phyloP scores from a whole-genome alignment of 768 basidiomycete genomes.

The Mycena capillaripes region DNA sequence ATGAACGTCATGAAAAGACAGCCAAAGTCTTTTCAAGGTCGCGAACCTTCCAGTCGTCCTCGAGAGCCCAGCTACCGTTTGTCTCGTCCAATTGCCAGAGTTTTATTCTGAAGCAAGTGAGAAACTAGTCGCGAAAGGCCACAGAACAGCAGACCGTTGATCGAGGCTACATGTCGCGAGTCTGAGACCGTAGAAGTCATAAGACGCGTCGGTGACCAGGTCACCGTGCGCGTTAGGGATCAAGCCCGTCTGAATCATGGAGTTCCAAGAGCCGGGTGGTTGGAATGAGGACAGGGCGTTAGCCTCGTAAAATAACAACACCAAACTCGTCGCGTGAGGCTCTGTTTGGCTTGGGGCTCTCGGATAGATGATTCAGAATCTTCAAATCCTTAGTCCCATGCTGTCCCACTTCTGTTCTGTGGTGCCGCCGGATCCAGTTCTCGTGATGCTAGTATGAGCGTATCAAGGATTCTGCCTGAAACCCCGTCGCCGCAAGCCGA shows the following conservation, averaged over 20 bases:
- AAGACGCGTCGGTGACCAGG: conserved; percentile 87
- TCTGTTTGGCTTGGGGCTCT: too few relatives aligned
- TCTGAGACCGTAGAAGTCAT: conserved; percentile 90
- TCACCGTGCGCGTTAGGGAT: conserved; percentile 85
- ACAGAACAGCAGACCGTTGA: conserved; percentile 68
- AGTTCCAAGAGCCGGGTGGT: not conserved
- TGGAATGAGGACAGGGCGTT: not conserved
- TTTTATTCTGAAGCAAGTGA: conserved; percentile 73
- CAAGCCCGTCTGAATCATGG: conserved; percentile 85
- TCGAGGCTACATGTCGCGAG: conserved; percentile 88
- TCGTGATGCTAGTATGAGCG: too few relatives aligned
- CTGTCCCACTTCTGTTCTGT: too few relatives aligned
- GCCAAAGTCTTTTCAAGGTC: not conserved
- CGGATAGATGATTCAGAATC: too few relatives aligned
- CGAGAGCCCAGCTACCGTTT: conserved; percentile 80
- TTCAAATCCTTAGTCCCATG: too few relatives aligned
- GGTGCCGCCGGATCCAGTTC: too few relatives aligned
- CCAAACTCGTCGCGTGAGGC: too few relatives aligned
- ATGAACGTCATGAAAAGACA: not conserved
- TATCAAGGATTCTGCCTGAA: too few relatives aligned
- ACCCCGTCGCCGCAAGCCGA: too few relatives aligned
- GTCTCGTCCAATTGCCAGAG: conserved; percentile 85
- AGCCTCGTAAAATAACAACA: not conserved
- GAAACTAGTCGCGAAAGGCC: conserved; percentile 16
- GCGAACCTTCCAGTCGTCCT: conserved; percentile 93